These are phyloP conservation scores for Boletus rubescentipes DNA, from an alignment of 768 basidiomycete species.

Conservation along the genomic window DNA sequence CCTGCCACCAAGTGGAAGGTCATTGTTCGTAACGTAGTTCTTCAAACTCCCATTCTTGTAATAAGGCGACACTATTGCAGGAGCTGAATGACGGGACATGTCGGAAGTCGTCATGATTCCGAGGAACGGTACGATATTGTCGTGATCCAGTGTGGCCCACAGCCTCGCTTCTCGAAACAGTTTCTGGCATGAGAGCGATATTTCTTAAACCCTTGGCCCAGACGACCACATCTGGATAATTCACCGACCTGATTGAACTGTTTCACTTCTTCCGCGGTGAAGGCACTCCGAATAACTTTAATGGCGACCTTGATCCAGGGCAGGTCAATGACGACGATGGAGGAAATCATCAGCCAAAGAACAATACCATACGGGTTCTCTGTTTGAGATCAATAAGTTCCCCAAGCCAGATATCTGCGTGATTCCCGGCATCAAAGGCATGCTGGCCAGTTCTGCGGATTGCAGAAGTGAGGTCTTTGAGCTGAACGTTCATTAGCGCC, in stretches of 20 bases:
- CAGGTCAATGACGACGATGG: not conserved
- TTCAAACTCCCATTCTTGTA: conserved; percentile 24
- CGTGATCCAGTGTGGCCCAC: conserved; percentile 24
- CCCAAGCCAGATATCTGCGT: conserved; percentile 26
- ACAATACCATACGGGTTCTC: conserved; percentile 6
- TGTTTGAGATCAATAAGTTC: conserved; percentile 15
- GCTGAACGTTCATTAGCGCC: conserved; percentile 18
- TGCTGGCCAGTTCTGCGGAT: conserved; percentile 17
- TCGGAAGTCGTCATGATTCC: conserved; percentile 21
- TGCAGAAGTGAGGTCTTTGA: conserved; percentile 21
- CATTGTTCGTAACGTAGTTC: conserved; percentile 9
- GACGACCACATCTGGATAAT: not conserved
- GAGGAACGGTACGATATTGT: conserved; percentile 26
- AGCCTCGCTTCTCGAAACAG: conserved; percentile 29
- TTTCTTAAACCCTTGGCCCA: not conserved
- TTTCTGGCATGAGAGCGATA: conserved; percentile 15
- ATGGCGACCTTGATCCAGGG: conserved; percentile 22
- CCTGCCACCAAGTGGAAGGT: conserved; percentile 9
- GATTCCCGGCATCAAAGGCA: conserved; percentile 17
- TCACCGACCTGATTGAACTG: conserved; percentile 21
- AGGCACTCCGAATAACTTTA: conserved; percentile 26
- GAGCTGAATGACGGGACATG: conserved; percentile 13
- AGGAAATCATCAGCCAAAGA: not conserved
- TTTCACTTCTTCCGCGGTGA: conserved; percentile 15
- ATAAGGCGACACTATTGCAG: conserved; percentile 28